Evolutionary conservation across 108 stramenopile species (phyloP).

Genomic region (Cyclotella cryptica): DNA sequence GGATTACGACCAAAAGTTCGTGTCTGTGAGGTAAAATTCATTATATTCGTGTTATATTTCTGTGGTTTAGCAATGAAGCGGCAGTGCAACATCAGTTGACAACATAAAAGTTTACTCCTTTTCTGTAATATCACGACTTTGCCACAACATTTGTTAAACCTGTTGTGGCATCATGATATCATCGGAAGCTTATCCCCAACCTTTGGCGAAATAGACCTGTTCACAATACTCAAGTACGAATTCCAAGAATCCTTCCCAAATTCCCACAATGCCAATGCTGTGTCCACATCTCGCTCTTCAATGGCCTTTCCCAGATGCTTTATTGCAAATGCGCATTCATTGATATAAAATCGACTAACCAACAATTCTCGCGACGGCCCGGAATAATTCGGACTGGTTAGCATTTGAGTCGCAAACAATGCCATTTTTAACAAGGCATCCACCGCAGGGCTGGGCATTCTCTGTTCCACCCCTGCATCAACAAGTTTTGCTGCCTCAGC

Average conservation of each 20-base stretch:
- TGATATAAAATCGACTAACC: slow-evolving; percentile 74
- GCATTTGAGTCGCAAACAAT: slow-evolving; percentile 66
- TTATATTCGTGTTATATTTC: too few species aligned
- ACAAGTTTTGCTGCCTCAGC: slow-evolving; percentile 51
- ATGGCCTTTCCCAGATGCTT: slow-evolving; percentile 56
- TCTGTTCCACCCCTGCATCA: slow-evolving; percentile 24
- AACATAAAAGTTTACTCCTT: not conserved
- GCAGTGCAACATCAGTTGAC: not conserved
- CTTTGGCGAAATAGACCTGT: slow-evolving; percentile 65
- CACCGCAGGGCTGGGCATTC: slow-evolving; percentile 59
- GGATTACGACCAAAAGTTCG: too few species aligned
- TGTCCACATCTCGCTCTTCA: slow-evolving; percentile 40
- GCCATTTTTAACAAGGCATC: slow-evolving; percentile 75
- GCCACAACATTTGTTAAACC: not conserved
- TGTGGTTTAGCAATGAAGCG: too few species aligned
- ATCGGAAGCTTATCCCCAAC: slow-evolving; percentile 74
- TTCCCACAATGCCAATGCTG: slow-evolving; percentile 67
- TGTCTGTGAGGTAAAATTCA: too few species aligned
- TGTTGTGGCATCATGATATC: slow-evolving; percentile 31
- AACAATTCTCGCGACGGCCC: slow-evolving; percentile 64
- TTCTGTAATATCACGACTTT: not conserved
- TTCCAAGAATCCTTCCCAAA: slow-evolving; percentile 80
- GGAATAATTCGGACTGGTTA: slow-evolving; percentile 67
- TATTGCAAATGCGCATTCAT: slow-evolving; percentile 64
- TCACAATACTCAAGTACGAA: slow-evolving; percentile 71